Base-by-base conservation (phyloP, 495 filamentous ascomycete species). In the Lasiosphaeria miniovina region DNA sequence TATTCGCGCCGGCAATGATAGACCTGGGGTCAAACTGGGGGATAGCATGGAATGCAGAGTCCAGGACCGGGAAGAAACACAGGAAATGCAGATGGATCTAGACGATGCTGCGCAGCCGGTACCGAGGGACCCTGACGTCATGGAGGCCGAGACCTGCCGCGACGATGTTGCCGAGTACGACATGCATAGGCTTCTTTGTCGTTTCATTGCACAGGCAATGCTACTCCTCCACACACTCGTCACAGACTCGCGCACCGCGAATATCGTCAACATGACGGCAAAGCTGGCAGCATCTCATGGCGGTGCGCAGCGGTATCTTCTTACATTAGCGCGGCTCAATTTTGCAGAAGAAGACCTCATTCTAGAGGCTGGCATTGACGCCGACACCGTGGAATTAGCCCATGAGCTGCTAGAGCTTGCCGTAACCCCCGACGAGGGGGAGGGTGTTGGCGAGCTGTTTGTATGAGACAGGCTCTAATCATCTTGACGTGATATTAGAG, bases 321-420 rank as follows among this genome's bases (percentile, higher is more conserved):
- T 80, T 8, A 73, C 71, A 24, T 54, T 81, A 43, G 75, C 74
- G 10, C 69, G 78, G 63, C 66, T 81, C 15, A 76, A 67, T n/a
- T 80, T 79, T 55, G 71, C 73, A 4, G 70, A 74, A 35, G 78
- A 80, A 31, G 76, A 78, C 45, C 55, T 77, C 36, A 70, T 79
- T 2, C 67, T 78, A 35, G 78, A 81, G 57, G 64, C 61, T 0
- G 68, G 68, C 14, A 72, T 76, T 35, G 69, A 70, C 6, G 61
- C 62, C 4, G 70, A 77, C 17, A 79, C 76, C n/a, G 71, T 70
- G 12, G 78, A 81, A 55, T 59, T 74, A 50, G 78, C 78, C 17
- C 75, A 79, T 41, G 75, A 78, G 55, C 50, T 81, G 41, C 61
- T 81, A 2, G 77, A 80, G 66, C 48, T 78, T 54, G 75, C 72